A percentile compares a stretch with the other conserved stretches of the same genome.
These are phyloP conservation scores for Fusarium musae DNA, from an alignment of 2,329 filamentous ascomycete genomes.

Conservation along the genomic window DNA sequence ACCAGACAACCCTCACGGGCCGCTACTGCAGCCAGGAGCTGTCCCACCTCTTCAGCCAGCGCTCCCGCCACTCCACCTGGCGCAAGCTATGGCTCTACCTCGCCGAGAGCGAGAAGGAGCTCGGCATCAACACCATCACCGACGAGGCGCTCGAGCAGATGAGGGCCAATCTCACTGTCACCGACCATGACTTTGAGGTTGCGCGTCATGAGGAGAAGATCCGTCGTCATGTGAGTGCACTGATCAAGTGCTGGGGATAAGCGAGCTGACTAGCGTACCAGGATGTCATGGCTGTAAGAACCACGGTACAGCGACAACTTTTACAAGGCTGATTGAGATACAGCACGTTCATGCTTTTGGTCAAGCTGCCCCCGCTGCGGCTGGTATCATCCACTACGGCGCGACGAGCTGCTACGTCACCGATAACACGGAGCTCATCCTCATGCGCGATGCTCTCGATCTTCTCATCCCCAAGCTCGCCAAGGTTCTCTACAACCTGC, in stretches of 20 bases:
- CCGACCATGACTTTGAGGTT: slow-evolving; percentile 31
- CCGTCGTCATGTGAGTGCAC: slow-evolving; percentile 18
- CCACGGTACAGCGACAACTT: background rate
- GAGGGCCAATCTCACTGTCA: slow-evolving; percentile 14
- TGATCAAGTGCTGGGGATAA: background rate
- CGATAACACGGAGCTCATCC: background rate
- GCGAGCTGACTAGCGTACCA: slow-evolving; percentile 5
- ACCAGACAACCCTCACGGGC: slow-evolving; percentile 15
- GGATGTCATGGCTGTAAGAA: slow-evolving; percentile 23
- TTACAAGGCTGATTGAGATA: background rate
- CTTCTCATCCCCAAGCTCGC: background rate
- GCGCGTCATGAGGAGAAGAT: slow-evolving; percentile 32
- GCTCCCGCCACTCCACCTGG: slow-evolving; percentile 31
- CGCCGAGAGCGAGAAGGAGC: slow-evolving; percentile 31
- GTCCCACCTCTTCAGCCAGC: slow-evolving; percentile 23
- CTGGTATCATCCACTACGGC: background rate
- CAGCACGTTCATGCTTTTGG: slow-evolving; percentile 9
- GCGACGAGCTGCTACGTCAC: background rate
- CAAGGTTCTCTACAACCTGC: background rate
- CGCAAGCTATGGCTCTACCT: slow-evolving; percentile 32
- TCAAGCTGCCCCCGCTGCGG: background rate
- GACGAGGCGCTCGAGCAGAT: slow-evolving; percentile 35
- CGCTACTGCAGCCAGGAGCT: slow-evolving; percentile 25
- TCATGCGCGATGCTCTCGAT: background rate
- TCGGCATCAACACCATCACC: slow-evolving; percentile 30